Evolutionary conservation across 2,329 filamentous ascomycete species (phyloP).

Genomic region (Botrytis fabae): DNA sequence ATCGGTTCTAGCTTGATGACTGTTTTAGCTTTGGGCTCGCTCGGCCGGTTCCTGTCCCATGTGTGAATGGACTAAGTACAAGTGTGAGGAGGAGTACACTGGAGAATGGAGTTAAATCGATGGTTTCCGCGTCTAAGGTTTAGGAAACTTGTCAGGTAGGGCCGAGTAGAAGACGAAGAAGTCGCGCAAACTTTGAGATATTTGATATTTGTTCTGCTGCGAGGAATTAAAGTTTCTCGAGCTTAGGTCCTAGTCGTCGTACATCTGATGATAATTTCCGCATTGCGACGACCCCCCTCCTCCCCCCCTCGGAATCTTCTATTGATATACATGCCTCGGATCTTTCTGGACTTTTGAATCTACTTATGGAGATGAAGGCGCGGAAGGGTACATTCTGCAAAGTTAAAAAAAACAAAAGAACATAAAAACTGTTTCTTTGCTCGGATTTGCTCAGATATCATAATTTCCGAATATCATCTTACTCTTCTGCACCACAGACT

Average conservation of each 20-base stretch:
- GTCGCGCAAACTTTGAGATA: neutral
- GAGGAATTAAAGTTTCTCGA: neutral
- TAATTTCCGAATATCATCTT: neutral
- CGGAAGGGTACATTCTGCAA: neutral
- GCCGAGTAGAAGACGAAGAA: neutral
- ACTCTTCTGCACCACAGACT: neutral
- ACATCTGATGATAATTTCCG: slow-evolving; percentile 4
- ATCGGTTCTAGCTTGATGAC: neutral
- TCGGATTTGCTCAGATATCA: slow-evolving; percentile 10
- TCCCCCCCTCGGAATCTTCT: neutral
- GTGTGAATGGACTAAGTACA: neutral
- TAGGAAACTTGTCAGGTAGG: neutral
- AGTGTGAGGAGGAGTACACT: neutral
- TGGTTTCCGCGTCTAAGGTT: neutral
- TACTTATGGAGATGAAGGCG: neutral
- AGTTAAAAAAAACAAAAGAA: neutral
- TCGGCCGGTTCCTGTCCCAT: neutral
- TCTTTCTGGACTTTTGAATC: neutral
- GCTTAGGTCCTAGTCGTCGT: neutral
- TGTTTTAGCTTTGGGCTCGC: neutral
- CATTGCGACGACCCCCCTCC: neutral
- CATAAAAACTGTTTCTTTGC: neutral
- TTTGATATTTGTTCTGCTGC: neutral
- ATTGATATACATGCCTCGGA: slow-evolving; percentile 1
- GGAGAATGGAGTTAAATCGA: neutral